These are phyloP conservation scores for Usnea hakonensis DNA, from an alignment of 495 filamentous ascomycete species.

Conservation along the genomic window DNA sequence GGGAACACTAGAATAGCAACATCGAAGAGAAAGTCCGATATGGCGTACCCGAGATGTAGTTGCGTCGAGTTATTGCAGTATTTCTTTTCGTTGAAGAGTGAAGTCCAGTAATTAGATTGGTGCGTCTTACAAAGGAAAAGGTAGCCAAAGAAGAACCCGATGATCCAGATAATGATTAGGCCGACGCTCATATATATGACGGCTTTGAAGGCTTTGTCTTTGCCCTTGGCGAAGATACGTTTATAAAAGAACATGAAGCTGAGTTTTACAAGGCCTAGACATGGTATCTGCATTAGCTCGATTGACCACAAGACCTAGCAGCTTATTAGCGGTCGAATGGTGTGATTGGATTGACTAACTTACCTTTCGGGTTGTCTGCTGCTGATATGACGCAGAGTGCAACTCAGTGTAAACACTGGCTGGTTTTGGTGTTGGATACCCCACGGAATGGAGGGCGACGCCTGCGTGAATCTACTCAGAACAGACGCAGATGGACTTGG, in stretches of 20 bases:
- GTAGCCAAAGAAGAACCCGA: background rate
- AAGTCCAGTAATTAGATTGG: background rate
- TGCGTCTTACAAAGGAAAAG: constrained; percentile 2
- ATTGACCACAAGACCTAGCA: constrained; percentile 9
- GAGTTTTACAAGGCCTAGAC: background rate
- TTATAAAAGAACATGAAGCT: constrained; percentile 7
- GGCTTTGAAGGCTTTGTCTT: background rate
- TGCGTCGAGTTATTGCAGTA: background rate
- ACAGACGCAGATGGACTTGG: background rate
- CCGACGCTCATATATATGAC: background rate
- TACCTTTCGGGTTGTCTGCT: constrained; percentile 1
- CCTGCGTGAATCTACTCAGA: background rate
- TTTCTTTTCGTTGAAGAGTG: background rate
- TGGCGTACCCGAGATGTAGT: background rate
- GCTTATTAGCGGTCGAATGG: background rate
- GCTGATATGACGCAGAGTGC: constrained; percentile 2
- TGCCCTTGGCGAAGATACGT: background rate
- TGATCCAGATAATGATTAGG: background rate
- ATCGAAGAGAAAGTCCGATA: background rate
- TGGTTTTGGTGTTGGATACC: constrained; percentile 4
- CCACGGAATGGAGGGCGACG: background rate
- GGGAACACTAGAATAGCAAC: background rate
- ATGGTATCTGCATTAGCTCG: background rate
- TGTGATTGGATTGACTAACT: no score
- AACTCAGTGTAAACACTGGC: constrained; percentile 1